These are phyloP conservation scores for Suhomyces guaymorum DNA, from an alignment of 1,139 yeast genomes.

Conservation along the genomic window DNA sequence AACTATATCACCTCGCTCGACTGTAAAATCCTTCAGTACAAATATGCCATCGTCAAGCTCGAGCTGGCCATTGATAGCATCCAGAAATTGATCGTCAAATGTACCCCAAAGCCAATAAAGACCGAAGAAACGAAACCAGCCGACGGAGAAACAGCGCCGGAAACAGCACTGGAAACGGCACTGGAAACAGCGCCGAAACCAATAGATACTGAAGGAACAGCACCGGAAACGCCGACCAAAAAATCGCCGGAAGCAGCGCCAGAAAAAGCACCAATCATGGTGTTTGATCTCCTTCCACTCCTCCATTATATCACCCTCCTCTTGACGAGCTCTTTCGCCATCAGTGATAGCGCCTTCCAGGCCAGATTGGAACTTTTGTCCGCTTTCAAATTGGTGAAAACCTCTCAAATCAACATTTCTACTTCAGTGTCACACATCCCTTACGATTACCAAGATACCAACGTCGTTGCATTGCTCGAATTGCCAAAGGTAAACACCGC, in stretches of 20 bases:
- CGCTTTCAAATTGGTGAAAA: slow-evolving; percentile 41
- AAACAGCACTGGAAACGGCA: no score
- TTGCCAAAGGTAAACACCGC: slow-evolving; percentile 34
- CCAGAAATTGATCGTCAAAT: slow-evolving; percentile 14
- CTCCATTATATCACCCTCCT: slow-evolving; percentile 42
- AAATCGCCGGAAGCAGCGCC: no score
- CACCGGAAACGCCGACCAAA: no score
- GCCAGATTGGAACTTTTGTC: slow-evolving; percentile 45
- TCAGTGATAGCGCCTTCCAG: slow-evolving; percentile 48
- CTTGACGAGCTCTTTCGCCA: slow-evolving; percentile 48
- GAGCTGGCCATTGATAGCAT: slow-evolving; percentile 25
- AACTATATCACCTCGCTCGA: slow-evolving; percentile 27
- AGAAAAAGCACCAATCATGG: background rate
- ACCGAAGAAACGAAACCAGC: background rate
- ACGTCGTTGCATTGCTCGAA: slow-evolving; percentile 31
- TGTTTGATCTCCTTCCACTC: slow-evolving; percentile 23
- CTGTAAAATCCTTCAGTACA: slow-evolving; percentile 42
- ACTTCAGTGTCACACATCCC: slow-evolving; percentile 42
- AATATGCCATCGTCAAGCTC: slow-evolving; percentile 40
- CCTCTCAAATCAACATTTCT: slow-evolving; percentile 32
- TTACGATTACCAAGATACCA: slow-evolving; percentile 39
- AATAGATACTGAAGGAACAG: no score
- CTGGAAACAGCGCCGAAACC: no score
- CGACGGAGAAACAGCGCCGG: no score
- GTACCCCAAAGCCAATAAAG: slow-evolving; percentile 6